Evolutionary conservation across 1,139 yeast species (phyloP).

Genomic region (Taphrina deformans): DNA sequence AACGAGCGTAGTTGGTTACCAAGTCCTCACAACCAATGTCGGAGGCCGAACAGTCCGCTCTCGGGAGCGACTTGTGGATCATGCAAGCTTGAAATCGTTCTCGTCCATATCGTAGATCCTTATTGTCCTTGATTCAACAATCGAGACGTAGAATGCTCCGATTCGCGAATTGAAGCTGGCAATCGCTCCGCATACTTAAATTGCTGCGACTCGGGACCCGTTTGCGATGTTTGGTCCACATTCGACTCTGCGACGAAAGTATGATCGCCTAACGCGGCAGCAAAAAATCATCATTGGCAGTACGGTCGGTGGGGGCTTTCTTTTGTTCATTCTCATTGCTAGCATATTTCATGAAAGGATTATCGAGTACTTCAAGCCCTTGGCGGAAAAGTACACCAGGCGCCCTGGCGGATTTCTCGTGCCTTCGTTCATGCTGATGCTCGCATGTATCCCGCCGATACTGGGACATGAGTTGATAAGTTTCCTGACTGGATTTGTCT

Average conservation of each 20-base stretch:
- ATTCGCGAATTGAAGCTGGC: neutral
- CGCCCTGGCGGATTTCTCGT: slow-evolving; percentile 33
- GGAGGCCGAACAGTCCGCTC: too few relatives aligned
- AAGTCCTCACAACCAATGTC: neutral
- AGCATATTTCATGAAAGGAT: slow-evolving; percentile 29
- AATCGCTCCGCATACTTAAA: neutral
- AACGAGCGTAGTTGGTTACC: neutral
- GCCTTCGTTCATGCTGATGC: slow-evolving; percentile 20
- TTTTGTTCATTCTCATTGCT: slow-evolving; percentile 5
- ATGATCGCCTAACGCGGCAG: neutral
- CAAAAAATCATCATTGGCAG: slow-evolving; percentile 15
- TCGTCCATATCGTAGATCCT: too few relatives aligned
- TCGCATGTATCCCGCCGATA: slow-evolving; percentile 34
- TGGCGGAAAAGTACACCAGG: slow-evolving; percentile 24
- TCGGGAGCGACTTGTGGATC: too few relatives aligned
- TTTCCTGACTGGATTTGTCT: slow-evolving; percentile 34
- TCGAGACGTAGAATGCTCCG: neutral
- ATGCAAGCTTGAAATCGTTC: too few relatives aligned
- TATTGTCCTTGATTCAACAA: too few relatives aligned
- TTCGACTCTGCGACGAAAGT: slow-evolving; percentile 7
- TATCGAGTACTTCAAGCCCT: slow-evolving; percentile 25
- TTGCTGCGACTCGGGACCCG: neutral
- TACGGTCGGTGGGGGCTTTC: slow-evolving; percentile 2
- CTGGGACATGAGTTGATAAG: slow-evolving; percentile 34
- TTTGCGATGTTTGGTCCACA: neutral